Conservation (phyloP, 495 filamentous ascomycete species). For the Bombardia bombarda region DNA sequence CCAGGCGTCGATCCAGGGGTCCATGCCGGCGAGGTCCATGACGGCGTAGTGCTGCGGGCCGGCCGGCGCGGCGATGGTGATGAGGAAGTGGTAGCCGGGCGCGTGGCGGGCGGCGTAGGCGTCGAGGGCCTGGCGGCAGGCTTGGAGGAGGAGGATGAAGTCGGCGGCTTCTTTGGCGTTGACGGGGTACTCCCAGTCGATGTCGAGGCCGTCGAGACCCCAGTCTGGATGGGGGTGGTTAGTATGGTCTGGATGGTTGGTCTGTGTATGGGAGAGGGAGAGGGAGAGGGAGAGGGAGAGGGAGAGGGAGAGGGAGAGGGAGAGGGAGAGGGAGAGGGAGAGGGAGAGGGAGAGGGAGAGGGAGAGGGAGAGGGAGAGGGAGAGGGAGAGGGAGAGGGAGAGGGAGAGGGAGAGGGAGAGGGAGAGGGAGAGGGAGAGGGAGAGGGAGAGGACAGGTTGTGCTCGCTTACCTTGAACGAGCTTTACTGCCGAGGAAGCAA, state of each 20-base stretch:
- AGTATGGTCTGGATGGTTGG: too few species aligned
- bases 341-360: background rate
- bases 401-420: background rate
- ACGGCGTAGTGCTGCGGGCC: slow-evolving; percentile 60
- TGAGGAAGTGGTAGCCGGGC: slow-evolving; percentile 51
- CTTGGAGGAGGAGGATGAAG: slow-evolving; percentile 61
- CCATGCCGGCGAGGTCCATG: slow-evolving; percentile 61
- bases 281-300: background rate
- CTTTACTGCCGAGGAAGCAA: slow-evolving; percentile 58
- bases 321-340: background rate
- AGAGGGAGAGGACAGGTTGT: background rate
- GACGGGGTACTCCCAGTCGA: slow-evolving; percentile 58
- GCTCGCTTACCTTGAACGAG: slow-evolving; percentile 43
- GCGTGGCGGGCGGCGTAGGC: slow-evolving; percentile 45
- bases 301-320: background rate
- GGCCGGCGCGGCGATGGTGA: slow-evolving; percentile 63
- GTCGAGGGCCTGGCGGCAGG: slow-evolving; percentile 58
- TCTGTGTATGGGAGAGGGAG: too few species aligned
- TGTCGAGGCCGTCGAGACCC: slow-evolving; percentile 50
- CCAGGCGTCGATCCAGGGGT: slow-evolving; percentile 72
- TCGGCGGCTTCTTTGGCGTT: slow-evolving; percentile 54
- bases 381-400: background rate
- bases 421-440: background rate
- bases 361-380: background rate
- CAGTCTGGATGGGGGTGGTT: slow-evolving; percentile 46